These are phyloP conservation scores for Candida maris DNA, from an alignment of 805 yeast species.

Conservation along the genomic window DNA sequence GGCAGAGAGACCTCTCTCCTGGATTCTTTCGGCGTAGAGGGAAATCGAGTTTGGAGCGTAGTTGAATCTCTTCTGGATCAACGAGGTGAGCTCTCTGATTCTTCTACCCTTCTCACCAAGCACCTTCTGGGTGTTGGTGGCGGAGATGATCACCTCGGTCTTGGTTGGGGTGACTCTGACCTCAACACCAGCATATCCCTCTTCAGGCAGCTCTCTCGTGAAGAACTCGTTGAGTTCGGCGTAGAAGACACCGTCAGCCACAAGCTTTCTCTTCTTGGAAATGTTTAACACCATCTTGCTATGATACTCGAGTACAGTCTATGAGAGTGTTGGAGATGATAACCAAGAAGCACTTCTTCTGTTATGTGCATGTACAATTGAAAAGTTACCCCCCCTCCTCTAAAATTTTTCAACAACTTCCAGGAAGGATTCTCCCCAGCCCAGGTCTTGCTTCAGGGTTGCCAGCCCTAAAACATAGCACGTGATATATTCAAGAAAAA, in stretches of 20 bases:
- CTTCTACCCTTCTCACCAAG: constrained; percentile 99
- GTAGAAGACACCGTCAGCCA: constrained; percentile 99
- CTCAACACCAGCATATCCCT: constrained; percentile 99
- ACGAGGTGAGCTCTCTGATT: constrained; percentile 96
- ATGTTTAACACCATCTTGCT: constrained; percentile 47
- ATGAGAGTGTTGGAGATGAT: too few species aligned
- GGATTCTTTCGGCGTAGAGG: constrained; percentile 98
- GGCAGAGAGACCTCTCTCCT: constrained; percentile 99
- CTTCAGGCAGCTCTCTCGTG: constrained; percentile 99
- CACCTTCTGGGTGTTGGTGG: constrained; percentile 97
- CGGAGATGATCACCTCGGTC: constrained; percentile 98
- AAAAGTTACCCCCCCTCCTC: too few species aligned
- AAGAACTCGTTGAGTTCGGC: constrained; percentile 99
- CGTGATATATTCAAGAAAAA: too few species aligned
- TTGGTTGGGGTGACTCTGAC: constrained; percentile 97
- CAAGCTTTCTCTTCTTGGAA: constrained; percentile 98
- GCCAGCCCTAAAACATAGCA: too few species aligned
- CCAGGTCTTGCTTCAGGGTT: too few species aligned
- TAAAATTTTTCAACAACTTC: too few species aligned
- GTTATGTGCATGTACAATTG: too few species aligned
- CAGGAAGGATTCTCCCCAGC: too few species aligned
- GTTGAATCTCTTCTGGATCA: constrained; percentile 98
- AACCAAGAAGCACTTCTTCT: too few species aligned
- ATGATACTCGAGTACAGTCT: too few species aligned
- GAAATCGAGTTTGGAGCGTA: constrained; percentile 89